Evolutionary conservation across 306 rosid species (phyloP), one percentile per base, ranked within the genome.

Genomic region (Malus asiatica): DNA sequence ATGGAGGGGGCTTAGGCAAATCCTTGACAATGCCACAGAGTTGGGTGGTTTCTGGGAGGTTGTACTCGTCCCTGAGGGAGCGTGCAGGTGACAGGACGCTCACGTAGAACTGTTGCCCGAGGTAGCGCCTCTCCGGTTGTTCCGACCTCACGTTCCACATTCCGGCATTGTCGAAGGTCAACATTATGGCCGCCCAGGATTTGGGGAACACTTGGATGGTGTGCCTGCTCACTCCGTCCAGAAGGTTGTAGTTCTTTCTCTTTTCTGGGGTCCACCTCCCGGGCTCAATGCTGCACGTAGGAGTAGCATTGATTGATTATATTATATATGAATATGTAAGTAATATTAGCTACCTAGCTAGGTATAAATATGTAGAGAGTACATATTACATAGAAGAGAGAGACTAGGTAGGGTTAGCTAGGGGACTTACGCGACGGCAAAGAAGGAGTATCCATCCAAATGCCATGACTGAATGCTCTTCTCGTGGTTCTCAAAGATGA

Each of bases 401-500:
- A 6, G 12, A 57, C 13, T 57, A n/a, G 25, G 2, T 9, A 57
- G 11, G 55, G 55, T 40, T 40, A 57, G 23, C 13, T 57, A 57
- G 10, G 12, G 22, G 20, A 64, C 96, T 91, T 62, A 91, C 97
- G 91, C 89, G 23, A 89, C 97, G 0, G 82, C 82, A 18, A 91
- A 91, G 89, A 91, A 91, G 11, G 95, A 80, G 78, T 88, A 85
- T 40, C 96, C 98, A 13, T 71, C 72, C 60, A 93, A 61, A 67
- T 93, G 81, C 82, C 87, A 93, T 0, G 96, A 85, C 48, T 93
- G 98, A 20, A 88, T 33, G 75, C 84, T 85, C 77, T 89, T 93
- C 76, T 89, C 96, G 1, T 57, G 96, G 76, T 93, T 93, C 87
- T 93, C 98, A 11, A 93, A 86, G 70, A 93, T 67, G 83, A 93